phyloP scores from a whole-genome alignment of 202 grass and related monocot genomes.

The Hordeum pubiflorum region DNA sequence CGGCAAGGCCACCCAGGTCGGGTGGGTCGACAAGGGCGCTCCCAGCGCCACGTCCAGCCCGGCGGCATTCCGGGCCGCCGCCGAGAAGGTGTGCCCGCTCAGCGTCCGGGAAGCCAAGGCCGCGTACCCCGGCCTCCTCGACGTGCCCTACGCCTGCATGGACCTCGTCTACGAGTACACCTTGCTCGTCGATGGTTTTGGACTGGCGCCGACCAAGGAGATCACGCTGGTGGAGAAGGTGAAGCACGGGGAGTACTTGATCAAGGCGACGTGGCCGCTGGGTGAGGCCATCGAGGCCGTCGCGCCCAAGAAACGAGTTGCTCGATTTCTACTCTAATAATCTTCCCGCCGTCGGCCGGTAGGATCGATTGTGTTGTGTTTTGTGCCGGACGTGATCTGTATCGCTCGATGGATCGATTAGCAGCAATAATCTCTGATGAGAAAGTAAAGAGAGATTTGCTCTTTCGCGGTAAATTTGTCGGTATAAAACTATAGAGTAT shows the following conservation, averaged over 20 bases:
- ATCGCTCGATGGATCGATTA: too few relatives aligned
- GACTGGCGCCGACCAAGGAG: neutral
- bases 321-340: too few relatives aligned
- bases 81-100: neutral
- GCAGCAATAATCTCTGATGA: too few relatives aligned
- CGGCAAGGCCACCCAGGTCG: conserved; percentile 24
- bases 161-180: conserved; percentile 22
- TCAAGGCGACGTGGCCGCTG: conserved; percentile 11
- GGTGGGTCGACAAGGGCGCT: neutral
- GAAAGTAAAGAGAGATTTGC: too few relatives aligned
- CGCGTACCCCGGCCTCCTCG: neutral
- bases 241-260: neutral
- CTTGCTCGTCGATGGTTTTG: conserved; percentile 29
- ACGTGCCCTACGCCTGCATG: conserved; percentile 32
- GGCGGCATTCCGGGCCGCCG: neutral
- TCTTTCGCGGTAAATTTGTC: too few relatives aligned
- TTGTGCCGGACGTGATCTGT: too few relatives aligned
- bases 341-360: too few relatives aligned
- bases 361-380: too few relatives aligned
- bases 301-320: neutral
- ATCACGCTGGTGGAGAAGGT: conserved; percentile 11
- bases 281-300: conserved; percentile 21
- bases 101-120: neutral
- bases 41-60: neutral
- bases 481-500: too few relatives aligned